Percentiles rank a stretch among this genome's conserved stretches.
Evolutionary conservation across 148 eudicot genomes (phyloP).

Genomic region (Rhododendron williamsianum): DNA sequence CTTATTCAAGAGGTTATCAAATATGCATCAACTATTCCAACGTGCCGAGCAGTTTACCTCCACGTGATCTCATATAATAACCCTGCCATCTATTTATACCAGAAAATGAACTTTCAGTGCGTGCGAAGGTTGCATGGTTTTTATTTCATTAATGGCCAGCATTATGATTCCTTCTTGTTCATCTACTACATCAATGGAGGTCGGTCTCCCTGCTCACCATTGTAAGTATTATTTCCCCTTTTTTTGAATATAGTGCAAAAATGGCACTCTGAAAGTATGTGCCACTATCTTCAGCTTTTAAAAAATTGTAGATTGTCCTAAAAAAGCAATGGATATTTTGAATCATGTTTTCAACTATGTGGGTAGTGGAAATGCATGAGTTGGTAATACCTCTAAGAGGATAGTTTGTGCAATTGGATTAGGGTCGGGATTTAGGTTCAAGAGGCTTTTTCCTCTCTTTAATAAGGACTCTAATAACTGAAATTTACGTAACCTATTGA

Average conservation of each 20-base stretch:
- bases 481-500: neutral
- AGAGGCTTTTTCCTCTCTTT: neutral
- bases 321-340: neutral
- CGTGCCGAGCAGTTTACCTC: slow-evolving; percentile 76
- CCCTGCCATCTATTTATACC: slow-evolving; percentile 80
- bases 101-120: slow-evolving; percentile 84
- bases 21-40: slow-evolving; percentile 65
- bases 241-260: neutral
- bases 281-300: neutral
- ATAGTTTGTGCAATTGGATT: neutral
- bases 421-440: neutral
- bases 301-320: neutral
- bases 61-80: slow-evolving; percentile 91
- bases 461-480: neutral
- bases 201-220: slow-evolving; percentile 88
- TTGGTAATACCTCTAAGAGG: too few relatives aligned
- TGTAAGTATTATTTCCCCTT: slow-evolving; percentile 49
- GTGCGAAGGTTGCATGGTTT: slow-evolving; percentile 67
- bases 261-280: neutral
- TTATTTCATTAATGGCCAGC: slow-evolving; percentile 72
- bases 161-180: slow-evolving; percentile 83
- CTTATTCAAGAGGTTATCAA: slow-evolving; percentile 75
- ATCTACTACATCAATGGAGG: slow-evolving; percentile 89
- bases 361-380: neutral
- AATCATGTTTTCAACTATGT: neutral